phyloP scores from a whole-genome alignment of 306 rosid species.

The Corylus americana region DNA sequence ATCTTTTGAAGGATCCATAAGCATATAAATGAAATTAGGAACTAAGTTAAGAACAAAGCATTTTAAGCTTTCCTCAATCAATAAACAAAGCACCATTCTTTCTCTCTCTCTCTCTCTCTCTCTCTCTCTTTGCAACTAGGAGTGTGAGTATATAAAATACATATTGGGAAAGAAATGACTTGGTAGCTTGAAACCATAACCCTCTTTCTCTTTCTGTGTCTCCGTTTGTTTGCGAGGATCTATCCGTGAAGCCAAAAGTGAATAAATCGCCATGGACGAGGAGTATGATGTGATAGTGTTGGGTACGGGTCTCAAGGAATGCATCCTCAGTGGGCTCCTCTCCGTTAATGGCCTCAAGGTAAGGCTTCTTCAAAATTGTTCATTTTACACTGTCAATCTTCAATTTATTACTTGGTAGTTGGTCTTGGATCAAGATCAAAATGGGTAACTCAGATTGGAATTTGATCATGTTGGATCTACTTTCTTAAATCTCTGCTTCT shows the following conservation, averaged over 20 bases:
- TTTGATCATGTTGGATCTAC: neutral
- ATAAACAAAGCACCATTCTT: neutral
- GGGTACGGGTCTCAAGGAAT: conserved; percentile 96
- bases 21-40: neutral
- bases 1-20: neutral
- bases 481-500: neutral
- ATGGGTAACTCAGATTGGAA: neutral
- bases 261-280: conserved; percentile 61
- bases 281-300: conserved; percentile 86
- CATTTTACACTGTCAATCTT: neutral
- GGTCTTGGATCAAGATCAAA: neutral
- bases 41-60: neutral
- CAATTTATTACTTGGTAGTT: too few species aligned
- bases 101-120: neutral
- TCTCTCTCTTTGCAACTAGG: neutral
- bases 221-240: neutral
- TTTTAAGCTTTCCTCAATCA: neutral
- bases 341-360: conserved; percentile 99
- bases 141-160: neutral
- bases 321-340: conserved; percentile 99
- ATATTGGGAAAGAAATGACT: neutral
- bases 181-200: neutral
- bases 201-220: neutral
- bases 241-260: neutral
- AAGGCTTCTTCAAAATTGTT: neutral